phyloP scores from a whole-genome alignment of 1,284 basidiomycete genomes.

The Phaffia rhodozyma region DNA sequence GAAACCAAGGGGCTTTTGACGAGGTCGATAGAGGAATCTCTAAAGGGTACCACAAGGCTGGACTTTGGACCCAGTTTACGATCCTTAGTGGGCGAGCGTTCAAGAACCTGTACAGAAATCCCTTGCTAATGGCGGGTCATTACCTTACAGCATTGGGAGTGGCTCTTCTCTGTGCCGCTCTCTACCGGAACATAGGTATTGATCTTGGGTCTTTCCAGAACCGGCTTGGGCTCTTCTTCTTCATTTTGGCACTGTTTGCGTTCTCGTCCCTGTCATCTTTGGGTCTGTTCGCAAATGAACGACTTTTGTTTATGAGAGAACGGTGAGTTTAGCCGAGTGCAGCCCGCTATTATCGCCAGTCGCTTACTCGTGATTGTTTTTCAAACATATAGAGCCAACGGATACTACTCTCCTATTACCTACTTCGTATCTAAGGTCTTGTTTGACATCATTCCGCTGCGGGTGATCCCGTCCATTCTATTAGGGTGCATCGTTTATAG shows the following conservation, averaged over 20 bases:
- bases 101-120: conserved; percentile 91
- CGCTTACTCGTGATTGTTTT: background rate
- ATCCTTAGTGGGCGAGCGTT: conserved; percentile 92
- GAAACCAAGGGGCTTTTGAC: conserved; percentile 28
- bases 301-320: conserved; percentile 91
- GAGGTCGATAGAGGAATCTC: conserved; percentile 50
- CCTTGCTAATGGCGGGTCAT: conserved; percentile 78
- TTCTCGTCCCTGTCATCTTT: conserved; percentile 90
- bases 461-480: conserved; percentile 84
- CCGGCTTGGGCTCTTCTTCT: conserved; percentile 79
- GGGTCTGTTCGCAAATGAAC: conserved; percentile 83
- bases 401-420: conserved; percentile 89
- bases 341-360: conserved; percentile 83
- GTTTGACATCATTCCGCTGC: conserved; percentile 87
- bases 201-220: conserved; percentile 52
- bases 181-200: conserved; percentile 15
- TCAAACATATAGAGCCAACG: conserved; percentile 59
- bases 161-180: conserved; percentile 41
- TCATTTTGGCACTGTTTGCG: conserved; percentile 84
- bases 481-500: conserved; percentile 90
- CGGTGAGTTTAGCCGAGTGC: conserved; percentile 75
- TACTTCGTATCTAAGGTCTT: conserved; percentile 93
- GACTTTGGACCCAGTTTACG: conserved; percentile 76
- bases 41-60: conserved; percentile 69
- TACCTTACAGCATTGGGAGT: conserved; percentile 73